Percentiles rank a stretch among this genome's conserved stretches.
Evolutionary conservation across 31 red algal genomes (phyloP).

Genomic region (Asparagopsis taxiformis): DNA sequence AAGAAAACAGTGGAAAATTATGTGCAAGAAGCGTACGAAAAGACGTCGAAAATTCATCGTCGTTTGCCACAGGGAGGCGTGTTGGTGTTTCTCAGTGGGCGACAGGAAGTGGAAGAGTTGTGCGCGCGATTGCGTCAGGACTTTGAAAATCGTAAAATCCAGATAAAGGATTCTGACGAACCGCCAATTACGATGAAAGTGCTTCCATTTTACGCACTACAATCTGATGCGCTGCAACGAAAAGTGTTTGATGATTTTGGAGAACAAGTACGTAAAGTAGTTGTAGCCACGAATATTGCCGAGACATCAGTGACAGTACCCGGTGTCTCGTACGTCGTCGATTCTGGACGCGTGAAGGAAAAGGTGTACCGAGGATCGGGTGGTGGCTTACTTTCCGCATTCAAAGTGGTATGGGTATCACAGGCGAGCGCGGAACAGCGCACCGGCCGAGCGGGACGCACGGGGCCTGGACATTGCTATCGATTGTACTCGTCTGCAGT

Average conservation of each 20-base stretch:
- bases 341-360: constrained; percentile 73
- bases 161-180: constrained; percentile 3
- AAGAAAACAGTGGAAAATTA: constrained; percentile 65
- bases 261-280: constrained; percentile 46
- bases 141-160: constrained; percentile 23
- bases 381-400: constrained; percentile 7
- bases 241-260: constrained; percentile 47
- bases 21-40: constrained; percentile 52
- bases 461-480: constrained; percentile 83
- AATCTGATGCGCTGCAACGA: constrained; percentile 15
- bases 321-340: constrained; percentile 79
- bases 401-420: constrained; percentile 53
- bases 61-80: constrained; percentile 62
- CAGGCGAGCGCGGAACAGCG: constrained; percentile 83
- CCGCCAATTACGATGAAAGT: constrained; percentile 4
- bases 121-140: constrained; percentile 6
- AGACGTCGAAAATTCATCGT: constrained; percentile 58
- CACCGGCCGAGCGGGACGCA: constrained; percentile 87
- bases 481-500: constrained; percentile 83
- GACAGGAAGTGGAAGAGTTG: constrained; percentile 41
- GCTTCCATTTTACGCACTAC: constrained; percentile 37
- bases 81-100: constrained; percentile 67
- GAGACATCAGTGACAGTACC: constrained; percentile 92
- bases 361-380: constrained; percentile 25
- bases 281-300: constrained; percentile 94